Conservation (phyloP, 176 grass and related monocot species). For the Bothriochloa decipiens region DNA sequence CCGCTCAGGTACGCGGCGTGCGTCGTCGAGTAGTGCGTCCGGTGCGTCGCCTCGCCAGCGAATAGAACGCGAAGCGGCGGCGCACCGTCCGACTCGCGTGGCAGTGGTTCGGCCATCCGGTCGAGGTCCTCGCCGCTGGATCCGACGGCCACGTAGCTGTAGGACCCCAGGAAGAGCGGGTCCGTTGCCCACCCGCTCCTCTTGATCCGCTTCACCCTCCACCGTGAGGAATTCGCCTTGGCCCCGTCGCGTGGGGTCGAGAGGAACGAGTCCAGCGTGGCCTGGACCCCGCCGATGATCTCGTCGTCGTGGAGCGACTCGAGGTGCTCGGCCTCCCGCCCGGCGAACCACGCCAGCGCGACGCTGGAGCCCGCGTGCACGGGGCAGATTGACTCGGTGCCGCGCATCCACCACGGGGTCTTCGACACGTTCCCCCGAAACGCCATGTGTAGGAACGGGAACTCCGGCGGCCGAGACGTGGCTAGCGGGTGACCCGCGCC, state of each 20-base stretch:
- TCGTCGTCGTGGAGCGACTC: constrained; percentile 71
- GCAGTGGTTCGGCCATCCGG: constrained; percentile 82
- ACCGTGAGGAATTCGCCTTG: too few species aligned
- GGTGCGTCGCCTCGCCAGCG: constrained; percentile 92
- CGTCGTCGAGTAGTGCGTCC: constrained; percentile 83
- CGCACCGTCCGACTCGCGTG: background rate
- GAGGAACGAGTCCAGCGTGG: constrained; percentile 59
- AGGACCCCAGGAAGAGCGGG: constrained; percentile 81
- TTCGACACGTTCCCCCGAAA: constrained; percentile 40
- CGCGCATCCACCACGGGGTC: constrained; percentile 83
- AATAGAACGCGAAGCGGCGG: constrained; percentile 59
- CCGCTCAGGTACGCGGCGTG: constrained; percentile 90
- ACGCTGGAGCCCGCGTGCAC: constrained; percentile 64
- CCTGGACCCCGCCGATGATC: constrained; percentile 50
- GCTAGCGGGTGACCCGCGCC: background rate
- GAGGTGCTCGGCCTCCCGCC: constrained; percentile 73
- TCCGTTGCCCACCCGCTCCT: constrained; percentile 73
- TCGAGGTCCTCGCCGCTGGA: constrained; percentile 79
- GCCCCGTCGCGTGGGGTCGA: too few species aligned
- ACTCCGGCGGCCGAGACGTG: background rate
- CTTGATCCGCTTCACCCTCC: constrained; percentile 56
- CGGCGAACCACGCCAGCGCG: constrained; percentile 78
- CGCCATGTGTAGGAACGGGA: constrained; percentile 64
- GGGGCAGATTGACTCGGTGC: constrained; percentile 70
- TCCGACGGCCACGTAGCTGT: constrained; percentile 85